Evolutionary conservation across 495 filamentous ascomycete species (phyloP), one percentile per base, ranked within the genome.

Genomic region (Penicillium paradoxum): DNA sequence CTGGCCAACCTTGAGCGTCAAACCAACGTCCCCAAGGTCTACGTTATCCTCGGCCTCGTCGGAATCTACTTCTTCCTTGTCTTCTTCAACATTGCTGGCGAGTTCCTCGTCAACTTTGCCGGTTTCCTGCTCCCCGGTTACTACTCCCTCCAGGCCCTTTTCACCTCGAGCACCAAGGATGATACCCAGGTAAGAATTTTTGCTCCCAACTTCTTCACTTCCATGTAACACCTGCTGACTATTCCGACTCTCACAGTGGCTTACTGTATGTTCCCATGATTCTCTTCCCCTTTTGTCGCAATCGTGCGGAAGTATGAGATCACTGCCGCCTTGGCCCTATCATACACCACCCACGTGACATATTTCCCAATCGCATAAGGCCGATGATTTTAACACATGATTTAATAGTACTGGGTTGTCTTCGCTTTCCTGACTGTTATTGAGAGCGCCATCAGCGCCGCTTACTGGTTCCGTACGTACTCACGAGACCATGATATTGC

Each of bases 41-140:
- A 99, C 65, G 89, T 84, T 58, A 82, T 96, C 73, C 86, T 96
- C 43, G 93, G 93, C 58, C 71, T 96, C 11, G 73, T 68, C 42
- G 85, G 84, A 43, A 78, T 95, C 61, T 99, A 99, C 81, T 91
- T 96, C 80, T 96, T 97, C 82, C 82, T 99, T 15, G 88, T 97
- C 74, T 87, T 97, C 80, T 95, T 99, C 81, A 99, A 99, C 82
- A 91, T 97, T 60, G 93, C 90, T 55, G 92, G 93, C 64, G 89
- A 93, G 70, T 87, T 97, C 70, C 83, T 99, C 57, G 93, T 95
- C 67, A 99, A 99, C 76, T 76, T 95, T 56, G 95, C 95, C 47
- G 93, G 93, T 47, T 99, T 97, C 68, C 69, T 91, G 45, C 79
- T 99, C 55, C 93, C 93, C 42, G 91, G 86, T 51, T 99, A 99